Percentiles rank a stretch among this genome's conserved stretches.
Conservation (phyloP, 345 rosid species). For the Gossypium thurberi region DNA sequence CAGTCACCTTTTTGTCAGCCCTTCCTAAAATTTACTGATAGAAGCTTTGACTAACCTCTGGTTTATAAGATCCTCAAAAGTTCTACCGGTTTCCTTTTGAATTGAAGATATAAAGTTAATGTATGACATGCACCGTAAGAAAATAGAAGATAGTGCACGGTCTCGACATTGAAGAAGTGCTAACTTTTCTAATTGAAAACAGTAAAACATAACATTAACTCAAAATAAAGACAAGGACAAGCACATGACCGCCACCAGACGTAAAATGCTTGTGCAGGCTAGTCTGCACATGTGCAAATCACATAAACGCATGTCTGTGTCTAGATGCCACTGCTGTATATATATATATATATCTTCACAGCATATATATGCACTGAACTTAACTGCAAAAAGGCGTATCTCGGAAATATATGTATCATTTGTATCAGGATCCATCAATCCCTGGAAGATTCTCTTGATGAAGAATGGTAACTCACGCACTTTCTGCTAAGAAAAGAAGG, state of each 20-base stretch:
- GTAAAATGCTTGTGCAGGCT: not conserved
- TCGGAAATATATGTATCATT: slow-evolving; percentile 41
- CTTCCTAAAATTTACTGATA: not conserved
- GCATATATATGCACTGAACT: slow-evolving; percentile 19
- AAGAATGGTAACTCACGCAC: slow-evolving; percentile 50
- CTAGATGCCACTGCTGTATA: not conserved
- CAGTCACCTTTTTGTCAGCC: not conserved
- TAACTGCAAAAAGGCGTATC: slow-evolving; percentile 74
- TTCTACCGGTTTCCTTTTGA: not conserved
- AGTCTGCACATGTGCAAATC: not conserved
- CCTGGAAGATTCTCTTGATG: slow-evolving; percentile 53
- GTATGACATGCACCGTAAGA: not conserved
- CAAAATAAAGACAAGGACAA: not conserved
- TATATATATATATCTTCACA: not conserved
- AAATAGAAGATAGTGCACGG: not conserved
- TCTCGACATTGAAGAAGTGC: not conserved
- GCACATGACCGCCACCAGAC: not conserved
- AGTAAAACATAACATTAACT: not conserved
- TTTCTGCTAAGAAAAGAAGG: slow-evolving; percentile 45
- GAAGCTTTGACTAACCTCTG: not conserved
- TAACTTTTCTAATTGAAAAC: not conserved
- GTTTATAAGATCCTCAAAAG: not conserved
- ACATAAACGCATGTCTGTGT: too few relatives aligned
- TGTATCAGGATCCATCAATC: slow-evolving; percentile 76
- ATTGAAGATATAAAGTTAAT: not conserved